These are phyloP conservation scores for Tolypocladium paradoxum DNA, from an alignment of 2,329 filamentous ascomycete genomes.

Conservation along the genomic window DNA sequence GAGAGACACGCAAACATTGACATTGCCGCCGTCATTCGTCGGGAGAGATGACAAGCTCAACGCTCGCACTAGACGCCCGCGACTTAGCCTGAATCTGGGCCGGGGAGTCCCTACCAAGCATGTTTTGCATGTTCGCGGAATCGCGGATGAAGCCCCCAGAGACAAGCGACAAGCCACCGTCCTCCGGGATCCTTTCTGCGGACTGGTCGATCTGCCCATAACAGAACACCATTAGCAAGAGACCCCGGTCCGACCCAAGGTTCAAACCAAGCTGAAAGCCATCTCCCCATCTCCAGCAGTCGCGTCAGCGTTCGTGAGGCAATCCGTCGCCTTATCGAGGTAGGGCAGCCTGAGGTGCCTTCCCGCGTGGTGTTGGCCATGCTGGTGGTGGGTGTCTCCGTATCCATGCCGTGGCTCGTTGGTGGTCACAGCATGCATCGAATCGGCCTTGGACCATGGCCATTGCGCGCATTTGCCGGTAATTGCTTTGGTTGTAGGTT, in stretches of 20 bases:
- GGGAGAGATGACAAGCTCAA: neutral
- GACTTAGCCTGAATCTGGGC: neutral
- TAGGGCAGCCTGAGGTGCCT: neutral
- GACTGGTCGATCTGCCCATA: neutral
- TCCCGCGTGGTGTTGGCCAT: slow-evolving; percentile 5
- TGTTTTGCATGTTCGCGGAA: neutral
- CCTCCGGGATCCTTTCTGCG: neutral
- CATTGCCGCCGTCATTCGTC: neutral
- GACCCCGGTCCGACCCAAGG: neutral
- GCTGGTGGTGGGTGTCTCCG: neutral
- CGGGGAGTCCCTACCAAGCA: neutral
- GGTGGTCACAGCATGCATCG: slow-evolving; percentile 4
- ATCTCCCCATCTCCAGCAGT: neutral
- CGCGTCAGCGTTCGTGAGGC: neutral
- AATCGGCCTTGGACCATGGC: slow-evolving; percentile 4
- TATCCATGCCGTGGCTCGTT: slow-evolving; percentile 2
- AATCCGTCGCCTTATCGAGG: neutral
- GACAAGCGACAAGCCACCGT: slow-evolving; percentile 1
- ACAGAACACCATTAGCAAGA: neutral
- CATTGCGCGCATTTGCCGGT: slow-evolving; percentile 6
- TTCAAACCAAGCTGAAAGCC: neutral
- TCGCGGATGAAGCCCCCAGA: neutral
- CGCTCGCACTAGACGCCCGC: too few relatives aligned
- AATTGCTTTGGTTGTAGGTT: slow-evolving; percentile 5
- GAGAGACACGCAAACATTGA: neutral